phyloP scores from a whole-genome alignment of 2,329 filamentous ascomycete genomes.

The Pseudocercospora musae region DNA sequence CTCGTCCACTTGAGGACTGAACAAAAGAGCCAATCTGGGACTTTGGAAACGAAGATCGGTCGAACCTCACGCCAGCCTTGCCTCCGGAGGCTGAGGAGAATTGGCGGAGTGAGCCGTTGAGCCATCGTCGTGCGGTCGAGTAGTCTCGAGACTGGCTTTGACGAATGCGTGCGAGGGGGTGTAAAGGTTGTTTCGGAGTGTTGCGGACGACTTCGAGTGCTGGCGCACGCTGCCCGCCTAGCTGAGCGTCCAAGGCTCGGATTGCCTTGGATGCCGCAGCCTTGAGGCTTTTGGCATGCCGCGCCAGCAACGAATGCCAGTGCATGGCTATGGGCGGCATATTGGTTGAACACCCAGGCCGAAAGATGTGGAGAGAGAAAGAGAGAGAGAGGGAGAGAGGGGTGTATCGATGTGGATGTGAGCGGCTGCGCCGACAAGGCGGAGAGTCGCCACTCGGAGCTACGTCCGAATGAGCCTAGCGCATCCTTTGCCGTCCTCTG shows the following conservation, averaged over 20 bases:
- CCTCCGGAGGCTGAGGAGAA: slow-evolving; percentile 50
- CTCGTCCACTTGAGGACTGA: slow-evolving; percentile 65
- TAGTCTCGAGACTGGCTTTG: slow-evolving; percentile 64
- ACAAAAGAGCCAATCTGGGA: slow-evolving; percentile 57
- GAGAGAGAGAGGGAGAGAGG: no score
- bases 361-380: slow-evolving; percentile 4
- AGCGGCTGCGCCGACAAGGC: no score
- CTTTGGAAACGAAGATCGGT: slow-evolving; percentile 53
- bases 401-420: slow-evolving; percentile 13
- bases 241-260: slow-evolving; percentile 31
- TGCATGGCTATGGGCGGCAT: slow-evolving; percentile 38
- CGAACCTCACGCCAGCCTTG: slow-evolving; percentile 41
- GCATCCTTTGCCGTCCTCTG: background rate
- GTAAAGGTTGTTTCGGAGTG: slow-evolving; percentile 56
- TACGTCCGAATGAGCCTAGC: background rate
- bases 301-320: slow-evolving; percentile 37
- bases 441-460: background rate
- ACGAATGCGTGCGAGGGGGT: slow-evolving; percentile 60
- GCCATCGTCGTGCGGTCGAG: slow-evolving; percentile 51
- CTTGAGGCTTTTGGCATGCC: slow-evolving; percentile 34
- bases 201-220: slow-evolving; percentile 58
- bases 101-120: slow-evolving; percentile 46
- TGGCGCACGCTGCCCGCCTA: slow-evolving; percentile 38
- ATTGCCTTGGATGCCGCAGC: slow-evolving; percentile 29
- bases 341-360: slow-evolving; percentile 12